Evolutionary conservation across 306 rosid species (phyloP), one percentile per base, ranked within the genome.

Genomic region (Delonix regia): DNA sequence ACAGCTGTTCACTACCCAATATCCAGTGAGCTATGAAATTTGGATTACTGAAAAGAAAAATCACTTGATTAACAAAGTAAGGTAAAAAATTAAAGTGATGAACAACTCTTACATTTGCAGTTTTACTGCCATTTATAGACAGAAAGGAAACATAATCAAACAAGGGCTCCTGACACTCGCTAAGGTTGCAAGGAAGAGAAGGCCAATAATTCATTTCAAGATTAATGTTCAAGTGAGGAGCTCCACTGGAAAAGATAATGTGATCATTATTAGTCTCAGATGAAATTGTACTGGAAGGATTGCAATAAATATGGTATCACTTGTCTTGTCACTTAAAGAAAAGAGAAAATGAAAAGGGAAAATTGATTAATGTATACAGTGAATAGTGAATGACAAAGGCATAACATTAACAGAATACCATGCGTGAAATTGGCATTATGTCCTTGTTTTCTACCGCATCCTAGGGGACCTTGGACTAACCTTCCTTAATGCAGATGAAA

Each of bases 131-230:
- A 42, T 82, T 92, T 38, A 86, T 52, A 7, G 96, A 88, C 81
- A 92, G 80, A 82, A 63, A 80, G 41, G 89, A 84, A 51, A 80
- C 69, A 64, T 38, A 86, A 69, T 92, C 95, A 75, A 92, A 84
- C 59, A 92, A 81, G 1, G 97, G 97, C 75, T 88, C 88, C 78
- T 90, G 97, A 87, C 95, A 92, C 77, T 92, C 97, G 42, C 77
- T 84, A 11, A 92, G 97, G 75, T 92, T 92, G 90, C 97, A 90
- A 56, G 97, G 82, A 89, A 92, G 93, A 55, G 96, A 84, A 49
- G 93, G 97, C 97, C 97, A 92, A 52, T 92, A 92, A 81, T 92
- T 92, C 96, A 92, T 92, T 71, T 92, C 86, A 72, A 92, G 88
- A 74, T 92, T 92, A 52, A 92, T 89, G 83, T 92, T 92, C 76